Base-by-base conservation (phyloP, 2,329 filamentous ascomycete genomes). In the Sporothrix mexicana region DNA sequence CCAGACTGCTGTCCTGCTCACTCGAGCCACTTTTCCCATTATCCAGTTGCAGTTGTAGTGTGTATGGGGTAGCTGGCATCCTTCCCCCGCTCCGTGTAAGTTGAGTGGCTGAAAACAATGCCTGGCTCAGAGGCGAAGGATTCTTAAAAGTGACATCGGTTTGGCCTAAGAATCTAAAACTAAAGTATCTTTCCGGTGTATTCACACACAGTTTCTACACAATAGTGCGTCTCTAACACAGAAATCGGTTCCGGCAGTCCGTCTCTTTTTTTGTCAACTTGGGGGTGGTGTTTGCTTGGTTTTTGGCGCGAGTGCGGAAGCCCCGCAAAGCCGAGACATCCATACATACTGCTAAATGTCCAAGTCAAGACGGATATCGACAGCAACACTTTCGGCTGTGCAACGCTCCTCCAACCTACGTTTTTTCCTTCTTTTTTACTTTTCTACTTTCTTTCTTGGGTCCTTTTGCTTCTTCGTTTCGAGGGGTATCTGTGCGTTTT, bases 211-310 rank as follows among this genome's bases (percentile, higher is more conserved):
- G 7, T 5, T 36, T 36, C 30, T 36, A 41, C 59, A 12, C 8
- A 10, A n/a, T 7, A 62, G 17, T 62, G 43, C 9, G 10, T 49
- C 7, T n/a, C 23, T 20, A 70, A 72, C 51, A 41, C 23, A 30
- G 64, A 69, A 49, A 57, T 69, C 49, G 71, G 41, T 64, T 62
- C 49, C 57, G 57, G 72, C 30, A 8, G 64, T 49, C 68, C 67
- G 59, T 43, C 55, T 25, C 15, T 20, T 45, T 62, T 62, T 41
- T 25, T 55, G 17, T 49, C 43, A 23, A n/a, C 45, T 15, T 68
- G 43, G 7, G 36, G 25, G 20, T 23, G 51, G 20, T 9, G 51
- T 20, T 55, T 55, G 51, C 7, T 36, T 55, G 51, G 9, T 25
- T 25, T 55, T 25, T 12, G 25, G 25, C 8, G 17, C 25, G 15